These are phyloP conservation scores for Backusella parvicylindrica DNA, from an alignment of 192 early-diverging fungal species.

Conservation along the genomic window DNA sequence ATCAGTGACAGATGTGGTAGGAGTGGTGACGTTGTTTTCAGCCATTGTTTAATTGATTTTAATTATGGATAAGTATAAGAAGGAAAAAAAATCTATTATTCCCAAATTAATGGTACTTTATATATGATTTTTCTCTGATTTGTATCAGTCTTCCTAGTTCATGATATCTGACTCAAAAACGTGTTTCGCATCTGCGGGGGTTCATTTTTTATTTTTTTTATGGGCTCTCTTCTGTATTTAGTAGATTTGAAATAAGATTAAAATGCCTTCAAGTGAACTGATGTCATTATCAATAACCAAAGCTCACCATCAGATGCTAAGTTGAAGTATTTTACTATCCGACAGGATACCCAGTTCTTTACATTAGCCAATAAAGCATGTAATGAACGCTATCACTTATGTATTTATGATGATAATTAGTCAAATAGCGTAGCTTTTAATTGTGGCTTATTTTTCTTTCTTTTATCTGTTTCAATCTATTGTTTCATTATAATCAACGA, in stretches of 20 bases:
- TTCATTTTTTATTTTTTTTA: slow-evolving; percentile 1
- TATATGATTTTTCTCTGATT: background rate
- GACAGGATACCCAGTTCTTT: background rate
- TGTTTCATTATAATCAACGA: background rate
- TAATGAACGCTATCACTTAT: background rate
- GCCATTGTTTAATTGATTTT: background rate
- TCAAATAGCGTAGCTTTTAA: background rate
- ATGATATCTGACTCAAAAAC: slow-evolving; percentile 1
- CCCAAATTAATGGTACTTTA: background rate
- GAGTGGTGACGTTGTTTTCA: background rate
- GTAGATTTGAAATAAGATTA: slow-evolving; percentile 7
- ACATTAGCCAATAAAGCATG: background rate
- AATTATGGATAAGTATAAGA: background rate
- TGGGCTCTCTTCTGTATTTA: slow-evolving; percentile 6
- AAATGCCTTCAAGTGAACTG: background rate
- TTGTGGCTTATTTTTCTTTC: background rate
- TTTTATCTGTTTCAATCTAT: background rate
- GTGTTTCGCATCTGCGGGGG: slow-evolving; percentile 6
- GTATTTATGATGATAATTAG: background rate
- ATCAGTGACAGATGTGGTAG: background rate
- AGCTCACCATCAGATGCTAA: background rate
- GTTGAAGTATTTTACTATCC: background rate
- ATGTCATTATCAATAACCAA: slow-evolving; percentile 1
- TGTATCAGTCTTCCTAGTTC: background rate
- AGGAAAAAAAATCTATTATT: background rate